Evolutionary conservation across 23 red algal genomes (phyloP).

Genomic region (Gracilaria domingensis): DNA sequence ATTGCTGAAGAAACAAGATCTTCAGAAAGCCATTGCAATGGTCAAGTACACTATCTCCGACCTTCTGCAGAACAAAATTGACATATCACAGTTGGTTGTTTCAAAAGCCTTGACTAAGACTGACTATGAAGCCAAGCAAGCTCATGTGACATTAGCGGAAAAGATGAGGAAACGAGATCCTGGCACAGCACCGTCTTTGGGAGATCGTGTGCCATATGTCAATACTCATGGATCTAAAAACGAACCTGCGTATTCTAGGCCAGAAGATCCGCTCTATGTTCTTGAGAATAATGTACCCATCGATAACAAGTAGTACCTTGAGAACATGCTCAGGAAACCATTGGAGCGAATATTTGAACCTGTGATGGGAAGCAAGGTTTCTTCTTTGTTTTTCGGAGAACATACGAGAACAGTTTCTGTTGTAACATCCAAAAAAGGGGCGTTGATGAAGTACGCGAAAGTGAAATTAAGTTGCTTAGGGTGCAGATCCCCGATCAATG

Average conservation of each 20-base stretch:
- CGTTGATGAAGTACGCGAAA: slow-evolving; percentile 91
- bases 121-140: slow-evolving; percentile 95
- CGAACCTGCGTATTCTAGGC: slow-evolving; percentile 86
- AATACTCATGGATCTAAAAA: slow-evolving; percentile 82
- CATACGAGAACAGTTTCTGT: slow-evolving; percentile 92
- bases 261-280: slow-evolving; percentile 96
- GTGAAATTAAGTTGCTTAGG: slow-evolving; percentile 85
- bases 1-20: slow-evolving; percentile 87
- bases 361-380: slow-evolving; percentile 57
- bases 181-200: slow-evolving; percentile 89
- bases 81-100: slow-evolving; percentile 95
- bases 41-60: slow-evolving; percentile 92
- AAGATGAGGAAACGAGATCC: slow-evolving; percentile 89
- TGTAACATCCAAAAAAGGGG: slow-evolving; percentile 85
- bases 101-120: slow-evolving; percentile 91
- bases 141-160: slow-evolving; percentile 92
- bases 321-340: slow-evolving; percentile 99
- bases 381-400: slow-evolving; percentile 87
- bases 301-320: slow-evolving; percentile 95
- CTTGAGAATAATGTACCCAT: slow-evolving; percentile 93
- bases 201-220: slow-evolving; percentile 98
- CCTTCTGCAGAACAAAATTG: slow-evolving; percentile 96
- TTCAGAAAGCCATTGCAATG: slow-evolving; percentile 81
- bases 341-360: slow-evolving; percentile 97
- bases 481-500: slow-evolving; percentile 77